Conservation (phyloP, 768 basidiomycete species). For the Russula brevipes region DNA sequence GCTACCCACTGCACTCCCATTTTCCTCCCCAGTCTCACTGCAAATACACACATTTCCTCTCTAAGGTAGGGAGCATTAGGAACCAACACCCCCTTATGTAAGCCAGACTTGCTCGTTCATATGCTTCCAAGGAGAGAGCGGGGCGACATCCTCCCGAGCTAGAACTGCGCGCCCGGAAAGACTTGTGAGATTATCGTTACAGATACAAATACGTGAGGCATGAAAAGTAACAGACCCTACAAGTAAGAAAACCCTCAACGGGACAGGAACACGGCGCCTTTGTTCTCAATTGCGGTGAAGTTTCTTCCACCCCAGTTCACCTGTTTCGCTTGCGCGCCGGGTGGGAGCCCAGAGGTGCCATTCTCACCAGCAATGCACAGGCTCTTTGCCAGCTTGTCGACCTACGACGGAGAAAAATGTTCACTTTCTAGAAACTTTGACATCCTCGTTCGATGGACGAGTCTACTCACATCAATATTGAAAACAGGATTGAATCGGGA, state of each 20-base stretch:
- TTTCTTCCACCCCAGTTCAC: conserved; percentile 34
- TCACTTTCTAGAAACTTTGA: background rate
- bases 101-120: too few relatives aligned
- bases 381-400: conserved; percentile 50
- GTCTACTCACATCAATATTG: conserved; percentile 12
- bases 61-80: too few relatives aligned
- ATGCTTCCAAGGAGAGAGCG: too few relatives aligned
- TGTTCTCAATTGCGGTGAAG: conserved; percentile 55
- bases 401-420: conserved; percentile 31
- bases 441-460: background rate
- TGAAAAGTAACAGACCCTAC: background rate
- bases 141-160: too few relatives aligned
- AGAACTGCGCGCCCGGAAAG: too few relatives aligned
- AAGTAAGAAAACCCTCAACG: background rate
- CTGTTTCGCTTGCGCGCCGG: conserved; percentile 40
- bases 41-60: too few relatives aligned
- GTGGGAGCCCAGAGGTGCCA: conserved; percentile 47
- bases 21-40: too few relatives aligned
- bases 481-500: conserved; percentile 2
- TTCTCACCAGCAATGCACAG: conserved; percentile 49
- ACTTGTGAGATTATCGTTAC: too few relatives aligned
- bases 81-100: too few relatives aligned
- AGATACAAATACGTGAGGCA: too few relatives aligned
- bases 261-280: conserved; percentile 7
- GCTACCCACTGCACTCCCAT: too few relatives aligned